A percentile compares a stretch with the other conserved stretches of the same genome.
phyloP scores from a whole-genome alignment of 768 basidiomycete species.

The Rhodocollybia butyracea region DNA sequence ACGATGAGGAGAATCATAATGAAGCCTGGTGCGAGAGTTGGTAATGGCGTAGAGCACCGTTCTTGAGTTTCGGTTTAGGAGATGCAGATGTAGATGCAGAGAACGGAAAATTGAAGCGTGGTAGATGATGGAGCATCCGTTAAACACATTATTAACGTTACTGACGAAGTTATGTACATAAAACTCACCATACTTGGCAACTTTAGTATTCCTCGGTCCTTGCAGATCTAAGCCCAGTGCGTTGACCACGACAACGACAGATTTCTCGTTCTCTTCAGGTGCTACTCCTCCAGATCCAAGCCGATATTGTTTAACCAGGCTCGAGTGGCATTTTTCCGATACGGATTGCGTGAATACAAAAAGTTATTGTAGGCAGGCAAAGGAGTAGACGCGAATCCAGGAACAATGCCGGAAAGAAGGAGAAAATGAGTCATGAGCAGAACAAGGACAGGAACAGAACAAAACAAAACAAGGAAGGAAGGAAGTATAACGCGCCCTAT shows the following conservation, averaged over 20 bases:
- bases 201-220: constrained; percentile 38
- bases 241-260: constrained; percentile 49
- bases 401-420: constrained; percentile 62
- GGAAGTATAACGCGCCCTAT: too few relatives aligned
- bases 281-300: constrained; percentile 33
- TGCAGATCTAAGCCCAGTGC: constrained; percentile 44
- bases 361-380: constrained; percentile 14
- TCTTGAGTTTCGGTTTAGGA: too few relatives aligned
- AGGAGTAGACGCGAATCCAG: constrained; percentile 41
- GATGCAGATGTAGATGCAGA: constrained; percentile 39
- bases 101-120: constrained; percentile 32
- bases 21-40: too few relatives aligned
- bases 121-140: constrained; percentile 49
- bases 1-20: constrained; percentile 70
- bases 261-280: constrained; percentile 41
- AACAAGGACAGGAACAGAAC: too few relatives aligned
- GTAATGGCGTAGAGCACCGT: too few relatives aligned
- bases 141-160: constrained; percentile 33
- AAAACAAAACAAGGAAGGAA: too few relatives aligned
- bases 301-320: constrained; percentile 39
- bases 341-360: constrained; percentile 40
- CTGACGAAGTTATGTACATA: background rate
- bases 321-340: constrained; percentile 51
- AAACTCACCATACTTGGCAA: constrained; percentile 53
- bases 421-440: constrained; percentile 46